These are phyloP conservation scores for Neohortaea acidophila DNA, from an alignment of 495 filamentous ascomycete species.

Conservation along the genomic window DNA sequence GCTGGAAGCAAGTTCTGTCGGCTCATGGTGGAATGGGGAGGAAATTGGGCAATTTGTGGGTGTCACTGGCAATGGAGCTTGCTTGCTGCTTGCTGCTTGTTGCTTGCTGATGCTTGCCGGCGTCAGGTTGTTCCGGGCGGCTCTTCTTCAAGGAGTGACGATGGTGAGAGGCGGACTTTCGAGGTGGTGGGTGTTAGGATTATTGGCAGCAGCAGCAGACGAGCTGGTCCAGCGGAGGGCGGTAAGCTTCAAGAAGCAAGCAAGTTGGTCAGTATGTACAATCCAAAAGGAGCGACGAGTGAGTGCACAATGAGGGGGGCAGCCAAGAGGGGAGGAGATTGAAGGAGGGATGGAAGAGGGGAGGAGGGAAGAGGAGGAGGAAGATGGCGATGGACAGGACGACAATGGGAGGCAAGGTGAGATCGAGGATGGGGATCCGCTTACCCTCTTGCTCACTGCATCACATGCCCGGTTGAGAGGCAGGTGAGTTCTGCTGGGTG, in stretches of 20 bases:
- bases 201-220: conserved; percentile 11
- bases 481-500: no score
- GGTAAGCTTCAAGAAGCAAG: conserved; percentile 2
- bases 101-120: not conserved
- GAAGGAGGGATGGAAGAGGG: not conserved
- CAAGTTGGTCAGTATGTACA: no score
- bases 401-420: no score
- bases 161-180: not conserved
- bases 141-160: conserved; percentile 11
- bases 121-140: not conserved
- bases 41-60: not conserved
- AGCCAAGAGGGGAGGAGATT: conserved; percentile 7
- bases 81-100: not conserved
- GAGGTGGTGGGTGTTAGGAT: conserved; percentile 7
- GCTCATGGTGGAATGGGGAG: not conserved
- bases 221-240: not conserved
- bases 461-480: no score
- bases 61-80: not conserved
- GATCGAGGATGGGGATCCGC: no score
- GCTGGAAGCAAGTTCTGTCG: not conserved
- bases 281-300: conserved; percentile 18
- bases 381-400: not conserved
- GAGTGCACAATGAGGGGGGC: no score
- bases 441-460: no score
- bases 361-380: not conserved